A percentile compares a stretch with the other conserved stretches of the same genome.
These are phyloP conservation scores for Tubosaeta sp. DNA, from an alignment of 768 basidiomycete genomes.

Conservation along the genomic window DNA sequence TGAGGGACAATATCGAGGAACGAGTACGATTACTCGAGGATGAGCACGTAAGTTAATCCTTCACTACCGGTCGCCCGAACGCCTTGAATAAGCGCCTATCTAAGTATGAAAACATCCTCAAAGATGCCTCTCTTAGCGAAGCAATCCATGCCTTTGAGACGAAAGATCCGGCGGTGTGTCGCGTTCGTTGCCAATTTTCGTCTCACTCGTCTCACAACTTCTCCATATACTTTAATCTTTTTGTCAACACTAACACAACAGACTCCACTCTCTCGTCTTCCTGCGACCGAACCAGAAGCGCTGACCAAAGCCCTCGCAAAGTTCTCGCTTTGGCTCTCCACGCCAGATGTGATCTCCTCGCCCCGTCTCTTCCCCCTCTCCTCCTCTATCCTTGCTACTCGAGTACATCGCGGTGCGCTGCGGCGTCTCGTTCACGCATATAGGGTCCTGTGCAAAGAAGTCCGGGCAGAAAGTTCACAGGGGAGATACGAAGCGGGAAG, in stretches of 20 bases:
- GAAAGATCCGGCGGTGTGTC: constrained; percentile 19
- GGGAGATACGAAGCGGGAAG: constrained; percentile 83
- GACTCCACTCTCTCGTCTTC: constrained; percentile 71
- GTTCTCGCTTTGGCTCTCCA: constrained; percentile 85
- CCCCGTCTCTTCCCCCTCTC: constrained; percentile 74
- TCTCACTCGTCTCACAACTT: no score
- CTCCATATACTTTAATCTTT: no score
- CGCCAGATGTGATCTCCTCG: constrained; percentile 74
- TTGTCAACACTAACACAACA: constrained; percentile 16
- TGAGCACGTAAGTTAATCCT: constrained; percentile 66
- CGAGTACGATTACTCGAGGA: constrained; percentile 63
- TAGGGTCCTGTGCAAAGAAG: constrained; percentile 66
- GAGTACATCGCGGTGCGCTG: constrained; percentile 76
- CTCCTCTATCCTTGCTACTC: constrained; percentile 56
- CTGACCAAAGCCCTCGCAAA: constrained; percentile 58
- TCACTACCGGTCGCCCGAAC: background rate
- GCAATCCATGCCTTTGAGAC: constrained; percentile 21
- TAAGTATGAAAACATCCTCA: constrained; percentile 20
- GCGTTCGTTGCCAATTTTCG: no score
- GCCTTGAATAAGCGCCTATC: background rate
- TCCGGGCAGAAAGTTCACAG: constrained; percentile 58
- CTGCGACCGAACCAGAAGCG: constrained; percentile 57
- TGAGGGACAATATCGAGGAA: constrained; percentile 59
- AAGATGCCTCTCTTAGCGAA: constrained; percentile 27
- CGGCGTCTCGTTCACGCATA: constrained; percentile 67